Base-by-base conservation (phyloP, 139 green algal genomes). In the Pseudopediastrum boryanum region DNA sequence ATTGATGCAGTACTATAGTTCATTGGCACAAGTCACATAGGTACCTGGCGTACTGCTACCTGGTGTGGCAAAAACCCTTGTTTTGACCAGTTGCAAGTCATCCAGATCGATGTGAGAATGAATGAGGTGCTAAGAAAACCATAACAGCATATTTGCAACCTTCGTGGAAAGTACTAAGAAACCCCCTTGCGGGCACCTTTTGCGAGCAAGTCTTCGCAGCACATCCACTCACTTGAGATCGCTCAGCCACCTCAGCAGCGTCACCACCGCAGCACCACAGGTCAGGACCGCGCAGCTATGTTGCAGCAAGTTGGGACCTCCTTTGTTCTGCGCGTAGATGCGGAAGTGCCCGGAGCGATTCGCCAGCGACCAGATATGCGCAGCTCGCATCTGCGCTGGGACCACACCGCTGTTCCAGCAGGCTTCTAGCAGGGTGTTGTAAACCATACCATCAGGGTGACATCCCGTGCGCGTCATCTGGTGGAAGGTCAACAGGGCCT, bases 261-360 rank as follows among this genome's bases (percentile, higher is more conserved):
- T 91, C 7, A 90, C 80, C 6, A 87, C 64, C 9, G 86, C 84
- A 1, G 85, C 86, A 25, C 86, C 88, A 38, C 66, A 65, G 23
- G 86, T 92, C 67, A 89, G 86, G 7, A 85, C 84, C 35, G 87
- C 83, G 8, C 76, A 84, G 73, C 67, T 84, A 72, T 90, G 90
- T 70, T 91, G 84, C 43, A 86, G 74, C 43, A 82, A 52, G 13
- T 66, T 71, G 35, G 66, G 71, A 59, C 86, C 74, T 2, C 43
- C 62, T n/a, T 74, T 74, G 62, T 78, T 78, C 54, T 78, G 71
- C 27, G 68, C 69, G 54, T 78, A 78, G 54, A 78, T 78, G 54
- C 71, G 73, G 66, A 92, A 87, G 70, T 92, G 87, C 0, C 87
- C 87, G 54, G 75, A 85, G n/a, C 83, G 64, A 81, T 92, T 92